Base-by-base conservation (phyloP, 768 basidiomycete genomes). In the Podaxis sp. region DNA sequence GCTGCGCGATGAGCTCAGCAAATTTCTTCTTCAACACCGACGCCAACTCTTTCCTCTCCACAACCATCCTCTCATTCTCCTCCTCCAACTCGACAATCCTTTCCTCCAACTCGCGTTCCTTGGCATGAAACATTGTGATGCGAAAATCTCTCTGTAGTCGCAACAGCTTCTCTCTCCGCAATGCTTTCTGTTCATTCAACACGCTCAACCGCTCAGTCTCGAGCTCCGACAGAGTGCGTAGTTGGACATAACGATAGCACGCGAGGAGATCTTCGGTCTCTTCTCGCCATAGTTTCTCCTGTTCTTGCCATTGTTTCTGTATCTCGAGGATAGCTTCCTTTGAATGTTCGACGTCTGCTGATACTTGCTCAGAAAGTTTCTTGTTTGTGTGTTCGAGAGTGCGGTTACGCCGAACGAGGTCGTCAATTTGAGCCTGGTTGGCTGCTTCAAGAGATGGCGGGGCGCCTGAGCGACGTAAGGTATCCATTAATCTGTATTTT, bases 351-450 rank as follows among this genome's bases (percentile, higher is more conserved):
- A 75, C 70, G 67, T 86, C 85, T 28, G 68, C 68, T 2, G 73
- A 66, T 33, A 87, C 67, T 46, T 86, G 82, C 24, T 82, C 81
- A 15, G 74, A 69, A 38, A 90, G 80, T 49, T 81, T 84, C 66
- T 82, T 82, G 72, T 82, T 80, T 3, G 81, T 81, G 64, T 86
- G 82, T 61, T 90, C 88, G 57, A 90, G 80, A 0, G 82, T 83
- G 26, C 85, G 85, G 68, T 84, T 88, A 65, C 85, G 80, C 65
- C 88, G 83, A 2, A 90, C 87, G 57, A 93, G 83, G 48, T 92
- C 88, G 54, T 87, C 82, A 55, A 93, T 90, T 70, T 91, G 89
- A 2, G 80, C 74, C 63, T 86, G 86, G 70, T 88, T 84, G 3
- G 86, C 81, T 26, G 84, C 78, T 65, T 84, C 84, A 68, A 89